phyloP scores from a whole-genome alignment of 805 yeast species.

The Suhomyces xylopsoci region DNA sequence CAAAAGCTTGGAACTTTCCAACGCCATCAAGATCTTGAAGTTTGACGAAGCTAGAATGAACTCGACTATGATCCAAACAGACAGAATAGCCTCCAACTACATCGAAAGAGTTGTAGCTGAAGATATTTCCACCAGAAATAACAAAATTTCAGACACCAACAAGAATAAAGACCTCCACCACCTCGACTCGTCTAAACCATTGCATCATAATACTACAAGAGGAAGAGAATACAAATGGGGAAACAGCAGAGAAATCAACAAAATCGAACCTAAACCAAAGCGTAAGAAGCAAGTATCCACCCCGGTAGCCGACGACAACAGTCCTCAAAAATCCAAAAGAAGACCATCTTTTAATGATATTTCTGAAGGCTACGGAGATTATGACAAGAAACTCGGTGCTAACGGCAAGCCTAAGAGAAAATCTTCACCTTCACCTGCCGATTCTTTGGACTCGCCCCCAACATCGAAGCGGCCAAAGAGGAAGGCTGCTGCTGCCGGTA shows the following conservation, averaged over 20 bases:
- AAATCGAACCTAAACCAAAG: slow-evolving; percentile 12
- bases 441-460: background rate
- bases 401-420: slow-evolving; percentile 1
- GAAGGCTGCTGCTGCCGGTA: background rate
- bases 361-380: background rate
- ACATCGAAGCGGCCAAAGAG: slow-evolving; percentile 1
- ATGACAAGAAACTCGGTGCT: background rate
- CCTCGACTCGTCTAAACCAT: slow-evolving; percentile 14
- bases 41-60: slow-evolving; percentile 13
- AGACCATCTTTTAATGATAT: background rate
- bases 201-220: slow-evolving; percentile 21
- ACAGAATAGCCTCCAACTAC: slow-evolving; percentile 27
- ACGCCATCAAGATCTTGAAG: slow-evolving; percentile 10
- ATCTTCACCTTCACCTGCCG: background rate
- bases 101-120: slow-evolving; percentile 37
- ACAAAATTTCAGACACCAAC: slow-evolving; percentile 16
- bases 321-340: background rate
- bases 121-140: slow-evolving; percentile 26
- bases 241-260: slow-evolving; percentile 20
- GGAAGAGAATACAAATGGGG: slow-evolving; percentile 30
- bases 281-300: slow-evolving; percentile 8
- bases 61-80: slow-evolving; percentile 15
- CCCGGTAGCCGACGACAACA: background rate
- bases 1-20: slow-evolving; percentile 11
- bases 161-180: slow-evolving; percentile 19